Conservation (phyloP, 2,329 filamentous ascomycete genomes). For the Trichoderma asperellum region DNA sequence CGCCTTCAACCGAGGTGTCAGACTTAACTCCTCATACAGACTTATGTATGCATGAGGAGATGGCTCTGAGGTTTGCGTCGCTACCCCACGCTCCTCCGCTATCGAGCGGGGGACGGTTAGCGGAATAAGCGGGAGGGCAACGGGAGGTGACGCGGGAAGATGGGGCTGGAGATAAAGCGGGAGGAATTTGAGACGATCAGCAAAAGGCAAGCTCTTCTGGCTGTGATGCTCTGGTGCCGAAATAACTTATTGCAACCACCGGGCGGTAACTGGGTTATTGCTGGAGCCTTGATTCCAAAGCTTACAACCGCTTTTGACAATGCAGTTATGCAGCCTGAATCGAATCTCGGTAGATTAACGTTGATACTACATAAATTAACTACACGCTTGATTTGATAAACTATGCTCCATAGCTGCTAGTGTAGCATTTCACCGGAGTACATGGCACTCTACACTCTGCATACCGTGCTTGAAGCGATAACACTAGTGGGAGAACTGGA, state of each 20-base stretch:
- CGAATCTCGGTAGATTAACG: background rate
- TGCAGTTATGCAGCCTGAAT: background rate
- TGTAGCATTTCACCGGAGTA: background rate
- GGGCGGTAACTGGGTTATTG: background rate
- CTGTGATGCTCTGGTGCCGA: background rate
- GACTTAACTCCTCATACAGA: background rate
- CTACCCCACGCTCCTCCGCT: conserved; percentile 14
- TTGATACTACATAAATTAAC: background rate
- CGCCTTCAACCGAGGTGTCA: background rate
- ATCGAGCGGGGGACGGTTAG: conserved; percentile 4
- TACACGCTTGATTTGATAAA: background rate
- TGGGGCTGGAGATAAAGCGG: background rate
- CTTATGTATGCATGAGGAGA: conserved; percentile 12
- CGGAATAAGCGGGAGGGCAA: background rate
- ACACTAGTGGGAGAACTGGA: background rate
- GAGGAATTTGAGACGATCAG: conserved; percentile 3
- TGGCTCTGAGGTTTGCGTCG: background rate
- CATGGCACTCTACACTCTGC: background rate
- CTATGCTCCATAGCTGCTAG: too few relatives aligned
- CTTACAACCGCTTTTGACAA: background rate
- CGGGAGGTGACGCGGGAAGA: background rate
- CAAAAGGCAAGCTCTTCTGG: background rate
- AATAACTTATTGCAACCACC: background rate
- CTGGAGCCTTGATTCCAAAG: background rate
- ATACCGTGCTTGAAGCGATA: background rate